These are phyloP conservation scores for Clonostachys solani DNA, from an alignment of 2,329 filamentous ascomycete species.

Conservation along the genomic window DNA sequence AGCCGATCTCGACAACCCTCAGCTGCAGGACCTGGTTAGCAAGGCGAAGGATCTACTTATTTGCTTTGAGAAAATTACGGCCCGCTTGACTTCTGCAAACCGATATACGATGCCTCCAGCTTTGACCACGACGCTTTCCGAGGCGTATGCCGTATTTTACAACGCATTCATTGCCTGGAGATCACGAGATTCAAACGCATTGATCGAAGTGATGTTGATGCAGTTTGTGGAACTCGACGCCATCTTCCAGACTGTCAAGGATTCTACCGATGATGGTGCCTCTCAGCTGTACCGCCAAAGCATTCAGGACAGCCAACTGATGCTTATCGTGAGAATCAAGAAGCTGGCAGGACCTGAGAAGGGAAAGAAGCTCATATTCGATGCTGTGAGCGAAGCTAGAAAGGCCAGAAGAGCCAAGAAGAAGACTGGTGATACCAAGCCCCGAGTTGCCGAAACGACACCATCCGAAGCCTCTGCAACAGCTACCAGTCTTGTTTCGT, in stretches of 20 bases:
- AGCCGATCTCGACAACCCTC: conserved; percentile 53
- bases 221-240: conserved; percentile 82
- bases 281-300: conserved; percentile 74
- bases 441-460: conserved; percentile 54
- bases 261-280: conserved; percentile 69
- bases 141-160: conserved; percentile 70
- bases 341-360: conserved; percentile 68
- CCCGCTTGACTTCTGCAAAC: conserved; percentile 61
- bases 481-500: conserved; percentile 27
- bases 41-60: conserved; percentile 76
- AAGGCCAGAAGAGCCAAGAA: conserved; percentile 59
- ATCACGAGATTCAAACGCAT: conserved; percentile 69
- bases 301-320: conserved; percentile 76
- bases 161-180: conserved; percentile 83
- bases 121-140: conserved; percentile 57
- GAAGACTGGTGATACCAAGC: conserved; percentile 65
- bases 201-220: conserved; percentile 81
- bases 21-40: conserved; percentile 66
- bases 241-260: conserved; percentile 79
- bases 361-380: conserved; percentile 69
- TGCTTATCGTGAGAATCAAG: conserved; percentile 76
- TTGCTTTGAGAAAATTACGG: conserved; percentile 71
- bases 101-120: conserved; percentile 62
- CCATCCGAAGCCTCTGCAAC: conserved; percentile 29
- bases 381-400: conserved; percentile 69